Evolutionary conservation across 352 stramenopile species (phyloP), one percentile per base, ranked within the genome.

Genomic region (Phytophthora macrochlamydospora): DNA sequence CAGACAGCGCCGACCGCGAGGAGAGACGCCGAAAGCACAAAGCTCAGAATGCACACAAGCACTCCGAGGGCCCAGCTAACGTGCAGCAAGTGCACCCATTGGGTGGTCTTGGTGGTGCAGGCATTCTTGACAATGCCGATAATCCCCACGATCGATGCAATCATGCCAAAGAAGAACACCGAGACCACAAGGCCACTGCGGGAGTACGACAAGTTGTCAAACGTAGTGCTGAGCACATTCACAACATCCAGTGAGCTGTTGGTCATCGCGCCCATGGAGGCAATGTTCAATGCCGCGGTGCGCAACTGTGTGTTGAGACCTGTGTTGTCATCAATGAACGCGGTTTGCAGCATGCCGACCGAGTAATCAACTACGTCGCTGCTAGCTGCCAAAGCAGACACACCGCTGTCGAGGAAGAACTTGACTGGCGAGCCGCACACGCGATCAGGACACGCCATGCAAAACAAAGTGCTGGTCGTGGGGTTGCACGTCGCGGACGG

Each of bases 141-240:
- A 42, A 83, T 73, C 3, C 85, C 83, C 2, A 93, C 43, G 5
- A 91, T 69, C 28, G 85, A 91, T 30, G 83, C 76, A 29, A 93
- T 71, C 37, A 92, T 73, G 1, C 74, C 85, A 48, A 93, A 85
- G 14, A 95, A 64, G 67, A 93, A 95, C 7, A 93, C 84, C 11
- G 79, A 90, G 12, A 95, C 73, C 59, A 93, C 85, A 32, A 93
- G 61, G 3, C 82, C 85, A 45, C 78, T 85, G 31, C 87, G 78
- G 0, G 83, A 91, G 66, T 91, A 93, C 30, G 87, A 93, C 62
- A 92, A 89, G 49, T 83, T 69, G 52, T 93, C 78, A 42, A 93
- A 90, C 2, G 83, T 92, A n/a, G 50, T 62, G 58, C 78, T 80
- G 52, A 93, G 76, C 43, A 85, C 74, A 5, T 76, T 62, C 8